Percentiles rank a stretch among this genome's conserved stretches.
Evolutionary conservation across 1,284 basidiomycete species (phyloP).

Genomic region (Ganoderma boninense): DNA sequence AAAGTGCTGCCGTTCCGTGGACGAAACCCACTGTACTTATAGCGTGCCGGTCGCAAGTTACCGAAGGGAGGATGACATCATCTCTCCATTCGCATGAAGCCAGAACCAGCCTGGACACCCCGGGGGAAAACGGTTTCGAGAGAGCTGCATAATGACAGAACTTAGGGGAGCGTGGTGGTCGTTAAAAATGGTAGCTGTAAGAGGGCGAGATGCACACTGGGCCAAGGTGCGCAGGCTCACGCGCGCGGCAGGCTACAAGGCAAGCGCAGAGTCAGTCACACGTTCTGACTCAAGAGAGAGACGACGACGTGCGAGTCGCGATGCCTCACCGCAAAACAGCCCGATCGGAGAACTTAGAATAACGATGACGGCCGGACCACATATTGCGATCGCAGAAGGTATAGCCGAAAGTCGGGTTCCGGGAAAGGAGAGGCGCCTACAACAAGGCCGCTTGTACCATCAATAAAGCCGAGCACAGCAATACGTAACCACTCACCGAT

Average conservation of each 20-base stretch:
- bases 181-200: too few relatives aligned
- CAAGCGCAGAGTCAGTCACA: too few relatives aligned
- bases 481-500: neutral
- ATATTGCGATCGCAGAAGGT: neutral
- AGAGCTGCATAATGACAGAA: neutral
- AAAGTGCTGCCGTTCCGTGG: neutral
- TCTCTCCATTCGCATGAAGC: neutral
- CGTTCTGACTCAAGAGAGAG: neutral
- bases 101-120: neutral
- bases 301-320: neutral
- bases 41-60: neutral
- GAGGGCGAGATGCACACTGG: too few relatives aligned
- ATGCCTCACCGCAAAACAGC: neutral
- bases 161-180: neutral
- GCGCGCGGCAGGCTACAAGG: too few relatives aligned
- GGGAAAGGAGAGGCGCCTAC: too few relatives aligned
- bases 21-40: neutral
- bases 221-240: too few relatives aligned
- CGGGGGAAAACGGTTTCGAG: neutral
- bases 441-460: too few relatives aligned
- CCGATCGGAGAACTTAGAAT: neutral
- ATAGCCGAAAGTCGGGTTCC: too few relatives aligned
- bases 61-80: slow-evolving; percentile 4
- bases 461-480: too few relatives aligned
- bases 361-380: neutral